phyloP scores from a whole-genome alignment of 163 green algal genomes.

The Scenedesmus sp. region DNA sequence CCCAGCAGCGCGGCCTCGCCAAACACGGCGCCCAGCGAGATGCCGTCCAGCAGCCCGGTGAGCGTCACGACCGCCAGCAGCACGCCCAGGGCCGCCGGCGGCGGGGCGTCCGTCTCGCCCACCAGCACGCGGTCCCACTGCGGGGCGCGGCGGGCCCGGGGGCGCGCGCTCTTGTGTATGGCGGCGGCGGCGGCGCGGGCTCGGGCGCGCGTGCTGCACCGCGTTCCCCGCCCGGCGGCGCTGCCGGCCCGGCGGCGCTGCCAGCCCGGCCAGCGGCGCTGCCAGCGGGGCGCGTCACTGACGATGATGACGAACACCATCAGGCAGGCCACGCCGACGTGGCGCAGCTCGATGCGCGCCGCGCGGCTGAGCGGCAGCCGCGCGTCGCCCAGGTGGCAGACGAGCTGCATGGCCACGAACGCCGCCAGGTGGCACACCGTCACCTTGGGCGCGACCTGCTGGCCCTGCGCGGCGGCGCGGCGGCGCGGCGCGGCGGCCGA shows the following conservation, averaged over 20 bases:
- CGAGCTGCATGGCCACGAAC: background rate
- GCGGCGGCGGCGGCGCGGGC: too few relatives aligned
- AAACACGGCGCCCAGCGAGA: slow-evolving; percentile 10
- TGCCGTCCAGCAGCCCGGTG: slow-evolving; percentile 1
- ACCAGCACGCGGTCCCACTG: slow-evolving; percentile 12
- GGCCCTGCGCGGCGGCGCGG: background rate
- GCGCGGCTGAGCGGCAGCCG: slow-evolving; percentile 12
- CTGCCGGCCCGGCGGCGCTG: too few relatives aligned
- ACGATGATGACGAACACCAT: slow-evolving; percentile 10
- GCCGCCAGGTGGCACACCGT: background rate
- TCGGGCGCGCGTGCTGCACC: too few relatives aligned
- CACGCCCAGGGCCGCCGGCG: background rate
- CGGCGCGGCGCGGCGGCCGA: background rate
- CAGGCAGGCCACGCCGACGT: background rate
- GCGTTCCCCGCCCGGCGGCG: too few relatives aligned
- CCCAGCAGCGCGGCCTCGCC: slow-evolving; percentile 8
- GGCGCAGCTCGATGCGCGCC: slow-evolving; percentile 3
- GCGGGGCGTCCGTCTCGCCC: background rate
- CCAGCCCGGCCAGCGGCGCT: too few relatives aligned
- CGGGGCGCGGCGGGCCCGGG: too few relatives aligned
- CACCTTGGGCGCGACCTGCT: background rate
- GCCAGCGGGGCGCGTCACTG: too few relatives aligned
- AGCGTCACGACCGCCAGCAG: background rate
- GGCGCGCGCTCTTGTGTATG: too few relatives aligned
- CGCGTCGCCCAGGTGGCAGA: slow-evolving; percentile 5